Conservation (phyloP, 1,284 basidiomycete genomes). For the Puccinia novopanici region DNA sequence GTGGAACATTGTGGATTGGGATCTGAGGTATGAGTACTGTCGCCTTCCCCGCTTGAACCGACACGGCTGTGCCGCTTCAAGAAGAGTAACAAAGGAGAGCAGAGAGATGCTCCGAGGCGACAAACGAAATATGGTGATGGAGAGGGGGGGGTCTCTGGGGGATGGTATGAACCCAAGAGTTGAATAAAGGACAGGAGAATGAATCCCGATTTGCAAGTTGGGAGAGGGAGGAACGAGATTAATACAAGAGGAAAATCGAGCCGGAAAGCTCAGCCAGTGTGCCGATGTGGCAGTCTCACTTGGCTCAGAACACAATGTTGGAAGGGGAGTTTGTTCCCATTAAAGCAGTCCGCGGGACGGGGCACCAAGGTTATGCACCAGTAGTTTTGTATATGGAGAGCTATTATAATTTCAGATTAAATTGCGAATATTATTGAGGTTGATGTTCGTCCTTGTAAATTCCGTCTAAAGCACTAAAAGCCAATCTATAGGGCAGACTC, state of each 20-base stretch:
- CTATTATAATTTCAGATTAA: not conserved
- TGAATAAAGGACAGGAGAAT: not conserved
- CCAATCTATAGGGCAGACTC: constrained; percentile 66
- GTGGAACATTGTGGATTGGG: too few relatives aligned
- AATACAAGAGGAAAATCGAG: not conserved
- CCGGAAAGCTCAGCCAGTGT: not conserved
- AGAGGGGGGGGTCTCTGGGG: too few relatives aligned
- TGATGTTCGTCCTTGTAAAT: constrained; percentile 51
- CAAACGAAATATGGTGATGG: too few relatives aligned
- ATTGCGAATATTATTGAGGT: not conserved
- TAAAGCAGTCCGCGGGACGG: not conserved
- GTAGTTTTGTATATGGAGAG: not conserved
- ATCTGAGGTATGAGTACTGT: too few relatives aligned
- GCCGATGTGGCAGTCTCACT: not conserved
- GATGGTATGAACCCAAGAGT: too few relatives aligned
- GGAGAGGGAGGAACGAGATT: not conserved
- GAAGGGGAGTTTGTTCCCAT: not conserved
- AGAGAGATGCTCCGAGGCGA: too few relatives aligned
- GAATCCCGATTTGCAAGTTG: not conserved
- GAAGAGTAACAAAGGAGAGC: too few relatives aligned
- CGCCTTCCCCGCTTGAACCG: too few relatives aligned
- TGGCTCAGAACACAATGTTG: not conserved
- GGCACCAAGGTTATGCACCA: not conserved
- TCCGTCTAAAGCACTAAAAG: constrained; percentile 51
- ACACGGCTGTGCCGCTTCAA: too few relatives aligned